phyloP scores from a whole-genome alignment of 352 stramenopile species.

The Globisporangium middletonii region DNA sequence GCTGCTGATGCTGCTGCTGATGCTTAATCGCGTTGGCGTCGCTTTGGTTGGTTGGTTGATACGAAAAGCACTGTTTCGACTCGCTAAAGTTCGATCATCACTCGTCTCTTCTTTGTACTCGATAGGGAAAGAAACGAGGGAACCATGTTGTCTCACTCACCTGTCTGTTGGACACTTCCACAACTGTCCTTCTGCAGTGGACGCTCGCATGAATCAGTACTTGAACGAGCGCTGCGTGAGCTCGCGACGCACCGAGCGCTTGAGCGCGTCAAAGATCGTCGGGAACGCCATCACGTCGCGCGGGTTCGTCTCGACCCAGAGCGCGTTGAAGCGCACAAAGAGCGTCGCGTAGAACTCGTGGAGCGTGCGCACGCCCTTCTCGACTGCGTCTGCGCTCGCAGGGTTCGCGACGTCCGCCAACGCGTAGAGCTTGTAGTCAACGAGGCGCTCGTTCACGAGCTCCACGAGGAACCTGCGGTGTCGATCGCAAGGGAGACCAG shows the following conservation, averaged over 20 bases:
- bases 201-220: constrained; percentile 30
- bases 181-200: neutral
- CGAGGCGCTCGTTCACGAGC: constrained; percentile 59
- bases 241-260: constrained; percentile 56
- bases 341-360: constrained; percentile 78
- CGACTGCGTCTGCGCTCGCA: constrained; percentile 9
- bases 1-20: constrained; percentile 9
- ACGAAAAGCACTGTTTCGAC: constrained; percentile 5
- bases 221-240: constrained; percentile 51
- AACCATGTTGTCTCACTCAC: neutral
- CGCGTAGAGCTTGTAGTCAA: constrained; percentile 73
- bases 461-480: constrained; percentile 61
- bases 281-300: constrained; percentile 84
- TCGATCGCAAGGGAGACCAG: neutral
- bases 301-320: constrained; percentile 79
- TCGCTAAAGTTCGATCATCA: constrained; percentile 9
- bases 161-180: too few relatives aligned
- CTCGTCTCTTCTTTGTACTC: neutral
- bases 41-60: constrained; percentile 8
- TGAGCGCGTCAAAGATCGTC: constrained; percentile 75
- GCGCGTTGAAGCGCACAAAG: constrained; percentile 79
- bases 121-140: neutral
- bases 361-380: constrained; percentile 35
- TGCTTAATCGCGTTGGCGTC: neutral
- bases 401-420: constrained; percentile 11